phyloP scores from a whole-genome alignment of 2,329 filamentous ascomycete species.

The Exophiala bonariae region DNA sequence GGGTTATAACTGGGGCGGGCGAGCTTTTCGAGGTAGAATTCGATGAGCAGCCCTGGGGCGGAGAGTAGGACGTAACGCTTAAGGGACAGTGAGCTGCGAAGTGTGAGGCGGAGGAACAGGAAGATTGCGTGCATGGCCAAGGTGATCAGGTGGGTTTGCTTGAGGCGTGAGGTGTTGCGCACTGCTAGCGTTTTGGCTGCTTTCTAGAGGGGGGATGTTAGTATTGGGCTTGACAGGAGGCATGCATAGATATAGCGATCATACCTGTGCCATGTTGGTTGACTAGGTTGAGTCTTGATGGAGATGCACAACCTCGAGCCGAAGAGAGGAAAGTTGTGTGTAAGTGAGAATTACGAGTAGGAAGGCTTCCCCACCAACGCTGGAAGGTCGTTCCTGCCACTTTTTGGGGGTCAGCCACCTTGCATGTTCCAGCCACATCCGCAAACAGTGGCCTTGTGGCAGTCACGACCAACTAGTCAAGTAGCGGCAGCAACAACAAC shows the following conservation, averaged over 20 bases:
- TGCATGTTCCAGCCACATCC: no score
- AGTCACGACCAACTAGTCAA: no score
- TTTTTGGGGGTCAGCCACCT: no score
- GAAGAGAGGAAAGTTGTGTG: no score
- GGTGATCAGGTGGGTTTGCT: slow-evolving; percentile 77
- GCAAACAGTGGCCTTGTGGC: no score
- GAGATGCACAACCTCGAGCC: no score
- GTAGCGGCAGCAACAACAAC: no score
- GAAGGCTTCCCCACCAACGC: no score
- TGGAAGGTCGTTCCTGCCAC: no score
- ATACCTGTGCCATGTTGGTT: slow-evolving; percentile 27
- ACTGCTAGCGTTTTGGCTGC: slow-evolving; percentile 65
- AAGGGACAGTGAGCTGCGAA: slow-evolving; percentile 63
- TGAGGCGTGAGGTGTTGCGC: slow-evolving; percentile 74
- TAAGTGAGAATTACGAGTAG: no score
- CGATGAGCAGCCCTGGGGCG: slow-evolving; percentile 72
- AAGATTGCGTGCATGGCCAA: slow-evolving; percentile 72
- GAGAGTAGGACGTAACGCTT: slow-evolving; percentile 72
- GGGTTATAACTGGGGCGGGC: slow-evolving; percentile 74
- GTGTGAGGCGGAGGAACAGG: slow-evolving; percentile 66
- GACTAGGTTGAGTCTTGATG: no score
- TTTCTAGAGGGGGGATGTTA: slow-evolving; percentile 38
- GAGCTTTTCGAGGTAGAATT: slow-evolving; percentile 81
- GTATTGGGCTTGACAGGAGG: not conserved
- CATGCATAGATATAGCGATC: no score